Evolutionary conservation across 129 eudicot genomes (phyloP).

Genomic region (Tanacetum coccineum): DNA sequence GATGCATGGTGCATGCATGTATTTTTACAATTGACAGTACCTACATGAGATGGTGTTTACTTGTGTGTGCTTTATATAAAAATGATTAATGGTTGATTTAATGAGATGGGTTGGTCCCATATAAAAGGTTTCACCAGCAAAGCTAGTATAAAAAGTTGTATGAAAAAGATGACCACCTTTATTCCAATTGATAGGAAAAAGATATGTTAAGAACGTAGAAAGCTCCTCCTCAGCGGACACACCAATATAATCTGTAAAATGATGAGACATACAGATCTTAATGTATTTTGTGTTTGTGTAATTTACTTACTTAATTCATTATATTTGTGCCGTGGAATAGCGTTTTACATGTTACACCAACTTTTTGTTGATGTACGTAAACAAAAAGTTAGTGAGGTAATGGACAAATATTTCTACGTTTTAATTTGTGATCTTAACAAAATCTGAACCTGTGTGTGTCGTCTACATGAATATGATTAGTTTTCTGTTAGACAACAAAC

Average conservation of each 20-base stretch:
- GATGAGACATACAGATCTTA: no score
- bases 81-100: slow-evolving; percentile 8
- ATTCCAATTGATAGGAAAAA: slow-evolving; percentile 6
- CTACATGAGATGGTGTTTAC: no score
- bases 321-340: no score
- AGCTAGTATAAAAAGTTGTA: slow-evolving; percentile 18
- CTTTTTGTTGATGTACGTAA: no score
- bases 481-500: slow-evolving; percentile 40
- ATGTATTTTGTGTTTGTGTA: no score
- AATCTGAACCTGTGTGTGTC: background rate
- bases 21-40: background rate
- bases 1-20: background rate
- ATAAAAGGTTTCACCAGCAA: slow-evolving; percentile 29
- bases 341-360: no score
- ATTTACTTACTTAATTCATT: no score
- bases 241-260: no score
- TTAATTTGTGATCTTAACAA: no score
- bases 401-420: no score
- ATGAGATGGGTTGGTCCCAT: slow-evolving; percentile 24
- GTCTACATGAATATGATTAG: slow-evolving; percentile 22
- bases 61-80: background rate
- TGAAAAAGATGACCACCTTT: slow-evolving; percentile 28
- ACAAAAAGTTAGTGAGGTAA: no score
- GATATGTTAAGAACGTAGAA: background rate
- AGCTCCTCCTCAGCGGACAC: no score